Base-by-base conservation (phyloP, 1,284 basidiomycete genomes). In the Fomitopsis pinicola region DNA sequence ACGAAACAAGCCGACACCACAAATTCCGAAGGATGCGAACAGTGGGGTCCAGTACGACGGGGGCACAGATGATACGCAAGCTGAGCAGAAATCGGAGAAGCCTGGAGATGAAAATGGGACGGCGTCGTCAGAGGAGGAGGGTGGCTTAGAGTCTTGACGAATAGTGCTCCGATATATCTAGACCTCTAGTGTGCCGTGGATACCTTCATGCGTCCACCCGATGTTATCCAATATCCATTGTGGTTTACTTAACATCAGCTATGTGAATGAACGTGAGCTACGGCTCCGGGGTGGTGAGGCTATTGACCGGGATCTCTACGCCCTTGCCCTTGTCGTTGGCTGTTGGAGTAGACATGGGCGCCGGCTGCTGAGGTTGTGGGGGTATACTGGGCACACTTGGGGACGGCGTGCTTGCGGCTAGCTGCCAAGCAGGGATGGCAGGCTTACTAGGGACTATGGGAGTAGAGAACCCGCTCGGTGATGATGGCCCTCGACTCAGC, bases 391-490 rank as follows among this genome's bases (percentile, higher is more conserved):
- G 26, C 66, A 66, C 30, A 62, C 2, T 40, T 45, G 72, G 53
- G 22, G 61, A 45, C 28, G 59, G 62, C 6, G 72, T 55, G 4
- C 69, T 62, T 19, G 69, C 71, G n/a, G 84, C 80, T 57, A 91
- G 78, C 72, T 97, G 94, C 94, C 94, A 97, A 5, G 92, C 83
- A 2, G 94, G 94, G 72, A 97, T 94, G 12, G 91, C 83, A 12
- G 92, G 90, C 67, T 86, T 82, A 0, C 84, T 83, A 76, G 75
- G 55, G 69, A 77, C 58, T 75, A 82, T 60, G 75, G 77, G 82
- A 1, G 85, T 80, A 1, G 82, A 76, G 5, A 82, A 78, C 3
- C 80, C 79, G 54, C 76, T 77, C 6, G 85, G 76, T 59, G 78
- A 67, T 33, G 76, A 75, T n/a, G 87, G 82, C 1, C 85, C 84